Evolutionary conservation across 106 monocot species (phyloP).

Genomic region (Apostasia ramifera): DNA sequence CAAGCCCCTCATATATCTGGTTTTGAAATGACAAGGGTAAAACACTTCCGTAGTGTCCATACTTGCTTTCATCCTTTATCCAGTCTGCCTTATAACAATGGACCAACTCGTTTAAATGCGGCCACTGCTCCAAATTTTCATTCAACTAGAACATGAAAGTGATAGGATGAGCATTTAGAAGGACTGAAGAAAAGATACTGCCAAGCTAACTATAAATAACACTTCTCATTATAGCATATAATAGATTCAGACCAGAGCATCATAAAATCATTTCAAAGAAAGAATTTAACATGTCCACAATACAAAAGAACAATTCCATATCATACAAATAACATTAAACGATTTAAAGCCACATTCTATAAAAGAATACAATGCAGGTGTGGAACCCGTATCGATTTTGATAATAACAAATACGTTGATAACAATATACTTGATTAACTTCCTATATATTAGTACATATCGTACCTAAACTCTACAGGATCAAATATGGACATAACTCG

Average conservation of each 20-base stretch:
- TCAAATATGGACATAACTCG: too few relatives aligned
- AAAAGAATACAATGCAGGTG: too few relatives aligned
- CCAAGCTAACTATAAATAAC: not conserved
- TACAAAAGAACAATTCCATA: not conserved
- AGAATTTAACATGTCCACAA: not conserved
- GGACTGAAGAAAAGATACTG: not conserved
- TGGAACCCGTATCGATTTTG: too few relatives aligned
- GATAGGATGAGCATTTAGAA: not conserved
- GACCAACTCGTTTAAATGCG: constrained; percentile 86
- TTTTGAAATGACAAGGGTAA: constrained; percentile 48
- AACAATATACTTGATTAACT: too few relatives aligned
- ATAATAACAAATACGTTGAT: too few relatives aligned
- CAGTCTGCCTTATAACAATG: constrained; percentile 89
- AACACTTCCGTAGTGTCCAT: constrained; percentile 76
- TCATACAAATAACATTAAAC: not conserved
- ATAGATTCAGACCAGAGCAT: too few relatives aligned
- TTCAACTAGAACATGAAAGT: constrained; percentile 42
- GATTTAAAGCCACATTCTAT: too few relatives aligned
- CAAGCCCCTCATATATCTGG: constrained; percentile 94
- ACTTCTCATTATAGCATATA: not conserved
- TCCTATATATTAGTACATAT: too few relatives aligned
- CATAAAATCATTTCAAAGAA: not conserved
- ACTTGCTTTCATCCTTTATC: constrained; percentile 79
- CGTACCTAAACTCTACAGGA: too few relatives aligned
- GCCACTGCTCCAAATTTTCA: constrained; percentile 93